Evolutionary conservation across 306 rosid genomes (phyloP), one percentile per base, ranked within the genome.

Genomic region (Ochetophila trinervis): DNA sequence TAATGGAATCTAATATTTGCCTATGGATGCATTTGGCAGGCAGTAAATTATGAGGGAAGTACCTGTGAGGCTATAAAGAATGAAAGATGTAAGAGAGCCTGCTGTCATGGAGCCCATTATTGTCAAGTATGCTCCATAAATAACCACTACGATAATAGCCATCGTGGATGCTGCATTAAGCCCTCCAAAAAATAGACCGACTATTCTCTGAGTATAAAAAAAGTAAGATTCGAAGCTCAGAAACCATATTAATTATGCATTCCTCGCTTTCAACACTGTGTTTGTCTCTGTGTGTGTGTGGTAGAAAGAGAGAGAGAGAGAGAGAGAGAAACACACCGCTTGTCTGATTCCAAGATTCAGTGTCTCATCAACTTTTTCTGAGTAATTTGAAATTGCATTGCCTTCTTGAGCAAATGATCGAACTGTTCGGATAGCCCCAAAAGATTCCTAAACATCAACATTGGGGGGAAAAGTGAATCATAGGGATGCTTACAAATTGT

Each of bases 61-160:
- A 89, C 96, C 96, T 8, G 96, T 87, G 65, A 89, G 86, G 76
- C 96, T 87, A 68, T 89, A 87, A 60, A 89, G 96, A 83, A 89
- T 89, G 81, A 89, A 89, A 65, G 96, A 89, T 11, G 96, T 87
- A 21, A 89, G 89, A 76, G 84, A 75, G 19, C 96, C 96, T 0
- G 85, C 65, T 21, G 91, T 67, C 91, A 89, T 80, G 73, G 75
- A 60, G 68, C 96, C 96, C 66, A 58, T 62, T 69, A 89, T 89
- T 3, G 94, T 83, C 81, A 89, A 85, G 69, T 71, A 80, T 68
- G 96, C 94, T 77, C 96, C 96, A 83, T 83, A 87, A 72, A 89
- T 75, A 76, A 89, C 94, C 21, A 85, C 96, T 21, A 77, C 5
- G 35, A 89, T 89, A 53, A 89, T 87, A 20, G 94, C 87, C 22